A percentile compares a stretch with the other conserved stretches of the same genome.
Conservation (phyloP, 78 protist species). For the Dictyostelium intermedium region DNA sequence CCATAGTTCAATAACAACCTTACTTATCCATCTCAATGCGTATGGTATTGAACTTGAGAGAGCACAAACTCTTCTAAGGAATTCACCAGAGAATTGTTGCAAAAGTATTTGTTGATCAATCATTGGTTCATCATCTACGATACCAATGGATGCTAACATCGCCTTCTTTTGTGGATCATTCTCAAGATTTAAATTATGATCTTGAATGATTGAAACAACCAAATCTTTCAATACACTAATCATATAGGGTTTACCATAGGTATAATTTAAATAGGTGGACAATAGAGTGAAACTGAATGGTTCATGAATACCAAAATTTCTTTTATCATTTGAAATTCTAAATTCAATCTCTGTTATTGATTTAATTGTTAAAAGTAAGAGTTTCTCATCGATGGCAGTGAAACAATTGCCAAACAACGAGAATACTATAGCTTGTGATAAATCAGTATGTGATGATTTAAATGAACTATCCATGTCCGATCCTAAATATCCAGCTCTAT, state of each 20-base stretch:
- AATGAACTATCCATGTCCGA: constrained; percentile 14
- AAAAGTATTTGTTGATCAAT: constrained; percentile 44
- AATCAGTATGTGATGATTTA: constrained; percentile 30
- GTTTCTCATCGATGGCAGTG: constrained; percentile 45
- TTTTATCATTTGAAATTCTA: not conserved
- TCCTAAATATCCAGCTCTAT: constrained; percentile 58
- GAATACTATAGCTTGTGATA: constrained; percentile 68
- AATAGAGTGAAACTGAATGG: constrained; percentile 46
- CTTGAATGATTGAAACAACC: constrained; percentile 57
- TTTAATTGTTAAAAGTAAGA: constrained; percentile 7
- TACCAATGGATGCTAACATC: constrained; percentile 59
- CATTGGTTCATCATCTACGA: constrained; percentile 1
- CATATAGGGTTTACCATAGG: constrained; percentile 66
- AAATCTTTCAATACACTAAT: constrained; percentile 53
- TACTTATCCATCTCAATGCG: constrained; percentile 36
- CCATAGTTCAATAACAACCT: not conserved
- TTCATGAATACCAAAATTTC: constrained; percentile 50
- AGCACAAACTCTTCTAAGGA: constrained; percentile 38
- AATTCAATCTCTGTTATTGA: constrained; percentile 55
- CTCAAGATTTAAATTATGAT: constrained; percentile 64
- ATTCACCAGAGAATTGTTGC: constrained; percentile 67
- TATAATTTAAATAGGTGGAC: constrained; percentile 55
- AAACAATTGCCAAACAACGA: constrained; percentile 72
- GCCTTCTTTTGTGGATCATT: constrained; percentile 71
- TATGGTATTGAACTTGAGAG: constrained; percentile 36